Conservation (phyloP, 139 green algal species). For the Gonium pectorale region DNA sequence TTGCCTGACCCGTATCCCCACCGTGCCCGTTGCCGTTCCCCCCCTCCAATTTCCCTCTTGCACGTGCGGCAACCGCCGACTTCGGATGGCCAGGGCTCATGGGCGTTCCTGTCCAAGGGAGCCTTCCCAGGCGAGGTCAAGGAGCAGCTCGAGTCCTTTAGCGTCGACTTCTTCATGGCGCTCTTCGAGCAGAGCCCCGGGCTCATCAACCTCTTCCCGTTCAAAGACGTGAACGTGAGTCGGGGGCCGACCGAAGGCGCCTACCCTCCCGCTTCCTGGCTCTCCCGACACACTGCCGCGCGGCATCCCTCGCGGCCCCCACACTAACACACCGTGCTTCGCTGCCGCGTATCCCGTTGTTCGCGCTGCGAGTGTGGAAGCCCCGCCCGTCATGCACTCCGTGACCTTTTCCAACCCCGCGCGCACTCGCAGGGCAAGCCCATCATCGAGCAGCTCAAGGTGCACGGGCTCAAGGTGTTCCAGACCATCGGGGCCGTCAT, state of each 20-base stretch:
- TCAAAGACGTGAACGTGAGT: constrained; percentile 42
- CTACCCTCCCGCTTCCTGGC: no score
- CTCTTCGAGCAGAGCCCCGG: constrained; percentile 49
- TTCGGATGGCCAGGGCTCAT: constrained; percentile 4
- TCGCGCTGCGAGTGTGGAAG: neutral
- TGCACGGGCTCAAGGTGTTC: constrained; percentile 32
- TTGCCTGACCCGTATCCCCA: no score
- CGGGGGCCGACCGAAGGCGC: no score
- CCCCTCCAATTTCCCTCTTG: no score
- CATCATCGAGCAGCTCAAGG: constrained; percentile 12
- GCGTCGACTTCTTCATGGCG: constrained; percentile 46
- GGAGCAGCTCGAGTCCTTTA: neutral
- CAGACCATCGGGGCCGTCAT: neutral
- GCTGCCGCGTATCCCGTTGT: no score
- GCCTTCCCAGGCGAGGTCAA: constrained; percentile 4
- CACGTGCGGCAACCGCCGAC: no score
- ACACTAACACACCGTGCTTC: no score
- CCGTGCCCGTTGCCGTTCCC: no score
- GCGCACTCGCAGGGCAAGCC: neutral
- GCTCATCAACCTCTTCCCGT: constrained; percentile 46
- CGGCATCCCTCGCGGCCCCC: no score
- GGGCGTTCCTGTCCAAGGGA: neutral
- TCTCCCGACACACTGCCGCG: no score
- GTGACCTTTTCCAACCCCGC: neutral
- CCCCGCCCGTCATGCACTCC: neutral